Evolutionary conservation across 2,329 filamentous ascomycete genomes (phyloP).

Genomic region (Verticillium dahliae): DNA sequence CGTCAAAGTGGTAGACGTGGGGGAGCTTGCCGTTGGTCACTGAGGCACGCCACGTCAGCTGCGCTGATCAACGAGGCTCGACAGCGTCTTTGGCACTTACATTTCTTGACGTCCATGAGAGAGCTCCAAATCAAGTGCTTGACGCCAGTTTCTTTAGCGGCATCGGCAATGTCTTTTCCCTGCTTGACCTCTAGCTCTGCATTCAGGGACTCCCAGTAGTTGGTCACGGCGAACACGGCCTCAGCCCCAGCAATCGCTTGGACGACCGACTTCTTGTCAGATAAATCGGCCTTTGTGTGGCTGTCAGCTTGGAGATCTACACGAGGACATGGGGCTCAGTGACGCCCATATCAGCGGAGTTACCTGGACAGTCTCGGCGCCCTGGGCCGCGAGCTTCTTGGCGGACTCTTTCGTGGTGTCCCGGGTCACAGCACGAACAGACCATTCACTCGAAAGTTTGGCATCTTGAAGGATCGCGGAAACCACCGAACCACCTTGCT

Average conservation of each 20-base stretch:
- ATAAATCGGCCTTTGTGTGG: not conserved
- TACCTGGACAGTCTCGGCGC: conserved; percentile 42
- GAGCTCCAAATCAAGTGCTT: conserved; percentile 41
- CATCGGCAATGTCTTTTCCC: conserved; percentile 39
- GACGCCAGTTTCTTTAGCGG: conserved; percentile 33
- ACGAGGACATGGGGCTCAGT: not conserved
- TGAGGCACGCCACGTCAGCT: not conserved
- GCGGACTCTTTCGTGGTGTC: conserved; percentile 35
- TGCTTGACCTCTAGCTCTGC: conserved; percentile 30
- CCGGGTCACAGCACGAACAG: conserved; percentile 50
- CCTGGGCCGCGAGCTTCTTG: conserved; percentile 33
- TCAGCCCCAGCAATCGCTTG: conserved; percentile 24
- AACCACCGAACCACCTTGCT: conserved; percentile 53
- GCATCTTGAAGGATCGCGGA: conserved; percentile 28
- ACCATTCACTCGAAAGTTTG: conserved; percentile 36
- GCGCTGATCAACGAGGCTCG: too few relatives aligned
- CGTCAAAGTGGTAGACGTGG: conserved; percentile 46
- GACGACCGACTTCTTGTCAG: not conserved
- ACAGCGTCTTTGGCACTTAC: conserved; percentile 6
- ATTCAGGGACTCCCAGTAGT: conserved; percentile 27
- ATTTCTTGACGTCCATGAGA: conserved; percentile 29
- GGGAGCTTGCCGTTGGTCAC: conserved; percentile 28
- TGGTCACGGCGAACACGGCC: conserved; percentile 25
- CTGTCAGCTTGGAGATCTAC: not conserved
- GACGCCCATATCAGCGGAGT: not conserved